Evolutionary conservation across 75 land plant genomes (phyloP).

Genomic region (Gnetum montanum): DNA sequence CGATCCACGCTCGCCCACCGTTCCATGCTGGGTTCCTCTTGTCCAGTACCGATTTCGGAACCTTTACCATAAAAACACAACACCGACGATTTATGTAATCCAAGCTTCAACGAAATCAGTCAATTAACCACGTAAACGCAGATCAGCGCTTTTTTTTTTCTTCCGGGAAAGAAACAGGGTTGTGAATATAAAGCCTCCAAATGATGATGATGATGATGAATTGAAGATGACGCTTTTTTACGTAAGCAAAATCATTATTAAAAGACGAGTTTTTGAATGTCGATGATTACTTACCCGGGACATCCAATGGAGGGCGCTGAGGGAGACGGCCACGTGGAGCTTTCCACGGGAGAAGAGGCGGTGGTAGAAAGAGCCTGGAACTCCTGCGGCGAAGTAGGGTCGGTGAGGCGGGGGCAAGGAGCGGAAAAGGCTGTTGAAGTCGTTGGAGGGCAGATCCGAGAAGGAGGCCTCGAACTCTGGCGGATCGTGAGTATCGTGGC

Average conservation of each 20-base stretch:
- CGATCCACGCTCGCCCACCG: conserved; percentile 29
- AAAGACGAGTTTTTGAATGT: too few species aligned
- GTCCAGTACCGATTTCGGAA: conserved; percentile 31
- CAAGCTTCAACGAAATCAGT: too few species aligned
- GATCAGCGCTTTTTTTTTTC: too few species aligned
- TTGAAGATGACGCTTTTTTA: too few species aligned
- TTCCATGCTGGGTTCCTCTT: conserved; percentile 30
- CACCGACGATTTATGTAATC: too few species aligned
- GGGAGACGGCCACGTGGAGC: conserved; percentile 19
- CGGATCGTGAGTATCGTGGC: neutral
- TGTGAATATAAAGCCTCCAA: too few species aligned
- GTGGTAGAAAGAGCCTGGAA: conserved; percentile 44
- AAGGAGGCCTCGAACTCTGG: conserved; percentile 45
- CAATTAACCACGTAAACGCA: neutral
- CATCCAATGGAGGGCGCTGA: conserved; percentile 36
- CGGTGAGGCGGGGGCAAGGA: conserved; percentile 12
- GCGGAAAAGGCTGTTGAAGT: conserved; percentile 54
- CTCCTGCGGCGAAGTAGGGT: conserved; percentile 33
- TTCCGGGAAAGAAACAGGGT: too few species aligned
- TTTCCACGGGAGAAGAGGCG: conserved; percentile 28
- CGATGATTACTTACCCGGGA: conserved; percentile 29
- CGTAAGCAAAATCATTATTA: too few species aligned
- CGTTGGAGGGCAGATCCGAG: conserved; percentile 54
- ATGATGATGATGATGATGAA: too few species aligned
- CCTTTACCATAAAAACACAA: conserved; percentile 15